Evolutionary conservation across 768 basidiomycete genomes (phyloP).

Genomic region (Pulveroboletus frians): DNA sequence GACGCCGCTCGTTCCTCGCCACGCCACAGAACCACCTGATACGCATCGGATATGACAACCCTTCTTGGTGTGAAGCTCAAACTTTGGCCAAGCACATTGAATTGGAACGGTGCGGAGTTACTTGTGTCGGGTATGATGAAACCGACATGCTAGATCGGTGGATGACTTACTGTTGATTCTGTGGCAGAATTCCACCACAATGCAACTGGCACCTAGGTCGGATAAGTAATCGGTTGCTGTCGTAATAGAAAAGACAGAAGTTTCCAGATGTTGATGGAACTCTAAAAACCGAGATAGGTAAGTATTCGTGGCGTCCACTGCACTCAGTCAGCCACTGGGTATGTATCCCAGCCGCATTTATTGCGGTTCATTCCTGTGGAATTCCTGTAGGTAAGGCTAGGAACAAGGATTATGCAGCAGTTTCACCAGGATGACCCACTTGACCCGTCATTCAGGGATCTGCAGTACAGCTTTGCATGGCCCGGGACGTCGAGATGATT

Average conservation of each 20-base stretch:
- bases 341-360: slow-evolving; percentile 1
- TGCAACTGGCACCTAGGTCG: not conserved
- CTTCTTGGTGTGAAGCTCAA: slow-evolving; percentile 1
- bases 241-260: not conserved
- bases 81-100: not conserved
- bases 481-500: not conserved
- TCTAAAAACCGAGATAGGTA: slow-evolving; percentile 2
- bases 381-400: not conserved
- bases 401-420: not conserved
- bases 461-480: not conserved
- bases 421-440: not conserved
- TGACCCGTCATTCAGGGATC: not conserved
- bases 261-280: slow-evolving; percentile 6
- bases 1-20: slow-evolving; percentile 9
- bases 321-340: not conserved
- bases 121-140: slow-evolving; percentile 1
- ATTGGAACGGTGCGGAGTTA: not conserved
- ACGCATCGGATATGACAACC: slow-evolving; percentile 1
- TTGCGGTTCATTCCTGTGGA: not conserved
- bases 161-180: not conserved
- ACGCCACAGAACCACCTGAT: slow-evolving; percentile 20
- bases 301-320: not conserved
- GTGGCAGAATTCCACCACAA: slow-evolving; percentile 2
- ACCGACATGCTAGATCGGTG: not conserved
- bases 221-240: not conserved